Percentiles rank a stretch among this genome's conserved stretches.
Evolutionary conservation across 768 basidiomycete genomes (phyloP).

Genomic region (Cytidiella melzeri): DNA sequence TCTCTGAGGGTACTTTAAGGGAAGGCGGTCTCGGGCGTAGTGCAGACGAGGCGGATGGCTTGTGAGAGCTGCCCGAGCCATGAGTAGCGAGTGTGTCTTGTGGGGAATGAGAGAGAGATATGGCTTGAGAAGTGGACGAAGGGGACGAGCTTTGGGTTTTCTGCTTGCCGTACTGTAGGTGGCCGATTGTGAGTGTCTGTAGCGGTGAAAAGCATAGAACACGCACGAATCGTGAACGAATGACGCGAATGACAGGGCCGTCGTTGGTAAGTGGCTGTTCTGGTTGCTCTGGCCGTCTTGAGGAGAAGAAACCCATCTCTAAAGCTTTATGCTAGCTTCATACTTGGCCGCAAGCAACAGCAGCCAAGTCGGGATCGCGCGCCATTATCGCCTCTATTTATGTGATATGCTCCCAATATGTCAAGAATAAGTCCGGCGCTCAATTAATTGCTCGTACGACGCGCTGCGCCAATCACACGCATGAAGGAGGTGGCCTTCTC

Average conservation of each 20-base stretch:
- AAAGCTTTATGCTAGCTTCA: too few relatives aligned
- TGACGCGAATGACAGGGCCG: conserved; percentile 24
- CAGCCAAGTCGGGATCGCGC: not conserved
- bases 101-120: conserved; percentile 13
- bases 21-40: conserved; percentile 13
- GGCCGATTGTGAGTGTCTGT: conserved; percentile 7
- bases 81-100: conserved; percentile 14
- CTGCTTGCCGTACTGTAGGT: conserved; percentile 26
- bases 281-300: conserved; percentile 28
- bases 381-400: too few relatives aligned
- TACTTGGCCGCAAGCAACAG: conserved; percentile 15
- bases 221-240: conserved; percentile 36
- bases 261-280: conserved; percentile 22
- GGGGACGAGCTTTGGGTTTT: conserved; percentile 28
- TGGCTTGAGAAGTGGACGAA: conserved; percentile 8
- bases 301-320: conserved; percentile 38
- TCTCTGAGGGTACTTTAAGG: conserved; percentile 11
- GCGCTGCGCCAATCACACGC: not conserved
- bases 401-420: too few relatives aligned
- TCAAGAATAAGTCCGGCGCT: too few relatives aligned
- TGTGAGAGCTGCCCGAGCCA: conserved; percentile 17
- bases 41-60: conserved; percentile 12
- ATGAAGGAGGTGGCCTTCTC: not conserved
- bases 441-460: not conserved
- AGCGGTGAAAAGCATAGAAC: not conserved